Evolutionary conservation across 1,284 basidiomycete genomes (phyloP), one percentile per base, ranked within the genome.

Genomic region (Marasmius tenuissimus): DNA sequence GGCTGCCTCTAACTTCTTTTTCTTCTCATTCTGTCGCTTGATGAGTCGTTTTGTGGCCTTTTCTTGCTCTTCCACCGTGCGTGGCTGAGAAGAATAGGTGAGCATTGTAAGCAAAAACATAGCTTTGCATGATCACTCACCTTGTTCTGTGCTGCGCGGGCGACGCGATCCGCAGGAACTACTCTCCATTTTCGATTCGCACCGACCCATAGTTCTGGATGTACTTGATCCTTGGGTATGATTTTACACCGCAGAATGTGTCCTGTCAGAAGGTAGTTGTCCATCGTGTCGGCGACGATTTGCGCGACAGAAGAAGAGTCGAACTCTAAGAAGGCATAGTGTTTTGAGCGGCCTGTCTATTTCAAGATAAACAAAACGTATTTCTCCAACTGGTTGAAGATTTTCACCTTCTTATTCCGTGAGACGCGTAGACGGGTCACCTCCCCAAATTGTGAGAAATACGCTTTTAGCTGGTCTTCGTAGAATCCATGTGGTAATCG

Each of bases 211-310:
- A 99, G 78, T 70, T 96, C 88, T 4, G 96, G 92, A 74, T 99
- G 96, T 0, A 98, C 86, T 66, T 97, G 78, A 37, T 96, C 94
- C 67, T 88, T 87, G 20, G 95, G 91, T 60, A 97, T 86, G 61
- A 94, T 77, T 70, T 92, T 89, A 79, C 97, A 98, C 63, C 87
- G 88, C 54, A 99, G 82, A 66, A 99, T 89, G 70, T 97, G 94
- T 3, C 96, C 96, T 82, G 93, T 88, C 67, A 99, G 82, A 35
- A 99, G 85, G 76, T 98, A 99, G 79, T 98, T 98, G 83, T 99
- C 88, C 97, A 99, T 98, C 51, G 97, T 99, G 71, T 99, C 97
- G 6, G 93, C 91, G 10, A 98, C 97, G 65, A 99, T 98, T 71
- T 94, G 79, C 0, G 97, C 96, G 49, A 99, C 96, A 1, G 92